These are phyloP conservation scores for Curvularia verruculosa DNA, from an alignment of 2,329 filamentous ascomycete genomes.

Conservation along the genomic window DNA sequence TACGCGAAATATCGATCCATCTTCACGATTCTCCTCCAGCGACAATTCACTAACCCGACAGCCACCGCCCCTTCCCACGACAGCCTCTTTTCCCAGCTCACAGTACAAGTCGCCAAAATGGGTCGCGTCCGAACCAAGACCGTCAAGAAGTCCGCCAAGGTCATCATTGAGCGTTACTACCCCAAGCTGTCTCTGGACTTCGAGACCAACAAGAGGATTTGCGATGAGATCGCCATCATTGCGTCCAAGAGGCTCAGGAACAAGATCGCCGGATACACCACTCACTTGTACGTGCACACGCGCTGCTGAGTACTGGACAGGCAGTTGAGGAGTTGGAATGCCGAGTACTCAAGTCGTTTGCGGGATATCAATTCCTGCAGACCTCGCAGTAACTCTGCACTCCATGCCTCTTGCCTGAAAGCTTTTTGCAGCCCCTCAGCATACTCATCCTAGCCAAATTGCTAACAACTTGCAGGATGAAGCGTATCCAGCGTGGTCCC, in stretches of 20 bases:
- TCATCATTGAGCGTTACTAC: constrained; percentile 89
- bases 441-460: not conserved
- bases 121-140: constrained; percentile 67
- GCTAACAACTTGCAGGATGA: constrained; percentile 71
- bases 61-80: constrained; percentile 33
- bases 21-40: constrained; percentile 22
- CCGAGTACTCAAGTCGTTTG: not conserved
- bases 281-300: constrained; percentile 50
- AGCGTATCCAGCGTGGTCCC: constrained; percentile 98
- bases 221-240: constrained; percentile 99
- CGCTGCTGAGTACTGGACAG: constrained; percentile 73
- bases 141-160: constrained; percentile 91
- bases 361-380: not conserved
- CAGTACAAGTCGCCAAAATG: constrained; percentile 53
- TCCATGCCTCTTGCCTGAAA: not conserved
- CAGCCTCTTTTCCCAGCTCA: constrained; percentile 27
- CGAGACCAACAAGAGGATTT: constrained; percentile 99
- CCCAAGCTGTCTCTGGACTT: constrained; percentile 98
- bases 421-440: not conserved
- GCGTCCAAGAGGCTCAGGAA: constrained; percentile 98
- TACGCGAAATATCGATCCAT: constrained; percentile 26
- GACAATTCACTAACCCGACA: constrained; percentile 40
- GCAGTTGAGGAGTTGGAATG: constrained; percentile 87
- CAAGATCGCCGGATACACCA: constrained; percentile 93
- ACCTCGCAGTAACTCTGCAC: not conserved